These are phyloP conservation scores for Metarhizium sp. DNA, from an alignment of 2,329 filamentous ascomycete species.

Conservation along the genomic window DNA sequence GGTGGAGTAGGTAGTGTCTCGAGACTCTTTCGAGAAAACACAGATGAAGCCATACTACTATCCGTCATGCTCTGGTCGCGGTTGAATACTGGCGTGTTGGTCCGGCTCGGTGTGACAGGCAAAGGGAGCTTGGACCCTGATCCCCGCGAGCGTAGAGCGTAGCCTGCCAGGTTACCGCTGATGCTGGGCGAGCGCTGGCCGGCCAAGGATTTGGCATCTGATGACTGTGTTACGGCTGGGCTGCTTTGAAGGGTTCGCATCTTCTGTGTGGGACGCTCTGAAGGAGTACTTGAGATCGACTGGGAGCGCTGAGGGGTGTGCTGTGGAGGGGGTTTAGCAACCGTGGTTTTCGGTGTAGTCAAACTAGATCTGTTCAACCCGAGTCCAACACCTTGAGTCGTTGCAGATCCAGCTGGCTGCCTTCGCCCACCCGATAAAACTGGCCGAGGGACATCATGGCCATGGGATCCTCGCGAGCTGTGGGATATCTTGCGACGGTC, in stretches of 20 bases:
- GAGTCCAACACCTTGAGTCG: background rate
- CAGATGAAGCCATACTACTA: constrained; percentile 33
- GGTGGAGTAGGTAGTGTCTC: constrained; percentile 23
- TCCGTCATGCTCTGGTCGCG: constrained; percentile 30
- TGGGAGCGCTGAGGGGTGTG: background rate
- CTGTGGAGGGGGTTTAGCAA: background rate
- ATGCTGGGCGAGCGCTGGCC: constrained; percentile 16
- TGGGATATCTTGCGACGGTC: constrained; percentile 11
- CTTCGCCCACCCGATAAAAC: background rate
- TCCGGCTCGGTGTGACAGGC: constrained; percentile 27
- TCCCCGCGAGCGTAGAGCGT: constrained; percentile 22
- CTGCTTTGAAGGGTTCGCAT: background rate
- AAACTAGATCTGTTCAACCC: background rate
- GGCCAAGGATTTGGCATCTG: background rate
- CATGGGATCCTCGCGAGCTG: constrained; percentile 3
- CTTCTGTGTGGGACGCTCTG: background rate
- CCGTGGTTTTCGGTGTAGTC: constrained; percentile 2
- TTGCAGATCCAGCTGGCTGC: background rate
- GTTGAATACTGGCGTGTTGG: constrained; percentile 23
- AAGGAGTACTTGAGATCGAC: background rate
- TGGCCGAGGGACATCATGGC: constrained; percentile 3
- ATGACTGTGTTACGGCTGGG: background rate
- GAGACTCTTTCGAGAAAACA: constrained; percentile 28
- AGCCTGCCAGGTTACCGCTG: constrained; percentile 14
- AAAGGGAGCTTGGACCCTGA: constrained; percentile 30